Evolutionary conservation across 495 filamentous ascomycete genomes (phyloP).

Genomic region (Neurospora sp.): DNA sequence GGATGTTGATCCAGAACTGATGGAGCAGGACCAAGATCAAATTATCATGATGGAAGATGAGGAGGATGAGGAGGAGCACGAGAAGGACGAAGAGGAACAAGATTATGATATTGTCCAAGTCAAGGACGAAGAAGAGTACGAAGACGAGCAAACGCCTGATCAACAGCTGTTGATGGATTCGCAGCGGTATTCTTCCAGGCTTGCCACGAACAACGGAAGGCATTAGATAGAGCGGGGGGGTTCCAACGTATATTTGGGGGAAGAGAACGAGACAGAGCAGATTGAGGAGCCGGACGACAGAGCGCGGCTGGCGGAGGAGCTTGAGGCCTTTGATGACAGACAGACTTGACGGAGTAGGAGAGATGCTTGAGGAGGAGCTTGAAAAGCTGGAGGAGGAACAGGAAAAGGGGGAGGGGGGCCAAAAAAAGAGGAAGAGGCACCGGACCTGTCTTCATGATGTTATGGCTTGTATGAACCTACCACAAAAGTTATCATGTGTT

Average conservation of each 20-base stretch:
- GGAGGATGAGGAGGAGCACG: background rate
- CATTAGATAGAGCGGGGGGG: background rate
- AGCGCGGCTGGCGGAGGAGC: background rate
- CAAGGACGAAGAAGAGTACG: conserved; percentile 3
- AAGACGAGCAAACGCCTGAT: background rate
- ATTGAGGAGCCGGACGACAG: background rate
- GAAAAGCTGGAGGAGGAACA: too few relatives aligned
- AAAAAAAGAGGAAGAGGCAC: background rate
- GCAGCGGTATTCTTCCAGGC: background rate
- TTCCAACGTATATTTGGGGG: background rate
- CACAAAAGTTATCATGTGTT: background rate
- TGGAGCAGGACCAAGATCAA: background rate
- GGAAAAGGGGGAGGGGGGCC: too few relatives aligned
- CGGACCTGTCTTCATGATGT: background rate
- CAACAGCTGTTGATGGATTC: background rate
- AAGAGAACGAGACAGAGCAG: background rate
- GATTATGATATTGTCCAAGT: background rate
- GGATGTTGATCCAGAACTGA: background rate
- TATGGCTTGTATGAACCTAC: background rate
- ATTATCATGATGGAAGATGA: background rate
- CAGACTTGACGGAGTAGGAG: too few relatives aligned
- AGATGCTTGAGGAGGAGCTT: too few relatives aligned
- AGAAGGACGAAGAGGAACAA: background rate
- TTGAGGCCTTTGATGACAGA: background rate
- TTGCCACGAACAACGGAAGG: background rate